Evolutionary conservation across 148 eudicot species (phyloP).

Genomic region (Dysphania ambrosioides): DNA sequence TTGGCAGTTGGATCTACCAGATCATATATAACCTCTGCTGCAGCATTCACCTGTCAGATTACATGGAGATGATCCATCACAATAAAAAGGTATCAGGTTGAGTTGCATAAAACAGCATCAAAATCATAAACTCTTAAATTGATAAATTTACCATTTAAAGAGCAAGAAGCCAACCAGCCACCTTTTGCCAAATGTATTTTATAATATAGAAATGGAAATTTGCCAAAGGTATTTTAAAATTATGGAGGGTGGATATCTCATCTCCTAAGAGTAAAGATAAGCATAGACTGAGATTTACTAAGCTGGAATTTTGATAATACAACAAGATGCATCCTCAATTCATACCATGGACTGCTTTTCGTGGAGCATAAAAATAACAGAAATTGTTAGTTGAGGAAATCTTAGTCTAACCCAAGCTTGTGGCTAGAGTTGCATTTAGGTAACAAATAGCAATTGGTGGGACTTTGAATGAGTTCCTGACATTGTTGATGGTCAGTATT

Average conservation of each 20-base stretch:
- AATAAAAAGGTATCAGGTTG: neutral
- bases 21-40: conserved; percentile 98
- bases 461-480: neutral
- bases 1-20: conserved; percentile 98
- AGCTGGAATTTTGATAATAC: neutral
- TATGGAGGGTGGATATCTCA: neutral
- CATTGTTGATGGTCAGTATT: neutral
- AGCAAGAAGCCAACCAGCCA: neutral
- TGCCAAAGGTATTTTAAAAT: neutral
- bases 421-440: neutral
- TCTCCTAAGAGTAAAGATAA: neutral
- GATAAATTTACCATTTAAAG: too few species aligned
- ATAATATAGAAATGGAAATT: too few species aligned
- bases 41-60: conserved; percentile 84
- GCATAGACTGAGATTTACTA: neutral
- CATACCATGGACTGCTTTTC: too few species aligned
- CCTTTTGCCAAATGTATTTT: too few species aligned
- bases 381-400: neutral
- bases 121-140: neutral
- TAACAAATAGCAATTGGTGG: neutral
- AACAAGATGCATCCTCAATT: neutral
- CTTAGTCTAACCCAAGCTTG: neutral
- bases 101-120: neutral
- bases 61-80: neutral
- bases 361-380: too few species aligned